Evolutionary conservation across 345 rosid genomes (phyloP).

Genomic region (Euphorbia peplus): DNA sequence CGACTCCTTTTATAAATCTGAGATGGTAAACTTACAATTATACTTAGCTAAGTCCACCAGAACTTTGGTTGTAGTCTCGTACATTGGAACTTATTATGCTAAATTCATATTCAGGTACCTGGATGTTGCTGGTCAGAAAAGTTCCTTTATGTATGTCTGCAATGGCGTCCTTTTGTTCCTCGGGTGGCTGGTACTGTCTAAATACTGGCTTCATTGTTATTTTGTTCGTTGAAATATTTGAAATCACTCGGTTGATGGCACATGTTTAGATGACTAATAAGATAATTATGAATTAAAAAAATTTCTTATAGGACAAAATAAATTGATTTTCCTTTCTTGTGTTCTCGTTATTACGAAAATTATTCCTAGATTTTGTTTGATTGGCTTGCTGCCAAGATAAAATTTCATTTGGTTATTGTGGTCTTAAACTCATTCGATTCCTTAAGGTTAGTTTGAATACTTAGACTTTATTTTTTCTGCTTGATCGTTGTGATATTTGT

Average conservation of each 20-base stretch:
- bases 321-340: background rate
- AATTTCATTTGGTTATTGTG: background rate
- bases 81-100: background rate
- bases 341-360: background rate
- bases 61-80: conserved; percentile 4
- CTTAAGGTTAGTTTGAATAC: no score
- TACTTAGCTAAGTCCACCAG: background rate
- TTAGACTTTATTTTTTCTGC: no score
- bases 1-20: conserved; percentile 76
- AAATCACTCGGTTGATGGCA: background rate
- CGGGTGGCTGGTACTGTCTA: conserved; percentile 77
- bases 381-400: background rate
- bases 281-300: background rate
- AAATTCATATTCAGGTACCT: conserved; percentile 52
- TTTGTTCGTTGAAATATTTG: conserved; percentile 11
- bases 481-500: no score
- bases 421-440: background rate
- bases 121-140: conserved; percentile 69
- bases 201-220: conserved; percentile 15
- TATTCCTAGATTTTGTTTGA: background rate
- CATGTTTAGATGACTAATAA: background rate
- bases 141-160: conserved; percentile 47
- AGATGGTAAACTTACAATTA: conserved; percentile 54
- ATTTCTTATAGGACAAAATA: background rate
- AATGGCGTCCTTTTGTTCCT: conserved; percentile 73